Percentiles rank a stretch among this genome's conserved stretches.
These are phyloP conservation scores for Jatropha multifida DNA, from an alignment of 441 rosid species.

Conservation along the genomic window DNA sequence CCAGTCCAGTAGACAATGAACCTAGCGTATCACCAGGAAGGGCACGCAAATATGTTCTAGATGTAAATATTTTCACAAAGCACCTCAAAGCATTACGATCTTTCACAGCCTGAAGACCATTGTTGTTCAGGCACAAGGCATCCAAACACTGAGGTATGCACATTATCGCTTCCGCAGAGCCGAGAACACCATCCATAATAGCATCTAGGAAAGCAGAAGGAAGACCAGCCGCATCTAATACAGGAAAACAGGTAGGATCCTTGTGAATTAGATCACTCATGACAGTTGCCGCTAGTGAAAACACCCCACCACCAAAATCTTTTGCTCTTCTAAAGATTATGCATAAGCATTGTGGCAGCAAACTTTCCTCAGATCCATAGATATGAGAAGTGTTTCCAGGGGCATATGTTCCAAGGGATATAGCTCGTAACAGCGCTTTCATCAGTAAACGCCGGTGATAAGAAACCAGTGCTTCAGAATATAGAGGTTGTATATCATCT, in stretches of 20 bases:
- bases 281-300: constrained; percentile 93
- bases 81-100: constrained; percentile 86
- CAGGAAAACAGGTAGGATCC: constrained; percentile 93
- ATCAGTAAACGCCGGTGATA: constrained; percentile 71
- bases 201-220: constrained; percentile 95
- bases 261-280: constrained; percentile 98
- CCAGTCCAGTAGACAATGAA: constrained; percentile 87
- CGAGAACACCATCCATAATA: constrained; percentile 84
- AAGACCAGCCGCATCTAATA: constrained; percentile 87
- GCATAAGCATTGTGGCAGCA: constrained; percentile 87
- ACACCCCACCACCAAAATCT: constrained; percentile 97
- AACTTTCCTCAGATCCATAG: constrained; percentile 86
- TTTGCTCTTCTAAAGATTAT: constrained; percentile 83
- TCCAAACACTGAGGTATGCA: constrained; percentile 99
- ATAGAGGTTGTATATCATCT: constrained; percentile 60
- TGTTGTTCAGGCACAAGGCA: constrained; percentile 90
- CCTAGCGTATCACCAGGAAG: constrained; percentile 84
- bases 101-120: constrained; percentile 89
- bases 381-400: constrained; percentile 84
- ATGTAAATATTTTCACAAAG: constrained; percentile 91
- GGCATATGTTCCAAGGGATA: constrained; percentile 96
- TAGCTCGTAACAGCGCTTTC: constrained; percentile 90
- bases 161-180: constrained; percentile 92
- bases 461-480: constrained; percentile 88
- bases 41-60: constrained; percentile 70